phyloP scores from a whole-genome alignment of 2,329 filamentous ascomycete species.

The Clarireedia homoeocarpa region DNA sequence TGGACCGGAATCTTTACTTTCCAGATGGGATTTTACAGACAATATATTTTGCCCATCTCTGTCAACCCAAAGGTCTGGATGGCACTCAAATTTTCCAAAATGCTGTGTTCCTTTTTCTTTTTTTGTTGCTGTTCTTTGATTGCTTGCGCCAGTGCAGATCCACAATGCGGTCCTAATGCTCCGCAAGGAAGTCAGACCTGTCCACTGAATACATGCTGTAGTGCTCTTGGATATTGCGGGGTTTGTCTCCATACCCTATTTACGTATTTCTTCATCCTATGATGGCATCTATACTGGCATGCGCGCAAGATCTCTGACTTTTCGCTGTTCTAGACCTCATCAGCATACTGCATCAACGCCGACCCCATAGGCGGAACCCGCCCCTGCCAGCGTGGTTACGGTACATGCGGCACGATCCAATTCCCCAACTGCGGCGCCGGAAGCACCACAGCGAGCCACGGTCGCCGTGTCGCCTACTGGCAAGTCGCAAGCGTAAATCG shows the following conservation, averaged over 20 bases:
- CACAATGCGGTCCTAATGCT: conserved; percentile 6
- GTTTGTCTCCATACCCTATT: not conserved
- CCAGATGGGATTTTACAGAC: not conserved
- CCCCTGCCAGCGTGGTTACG: not conserved
- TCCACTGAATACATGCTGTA: conserved; percentile 7
- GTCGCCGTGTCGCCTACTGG: conserved; percentile 2
- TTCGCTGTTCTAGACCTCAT: not conserved
- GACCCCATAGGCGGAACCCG: not conserved
- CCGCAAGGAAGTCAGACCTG: conserved; percentile 1
- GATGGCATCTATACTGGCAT: too few relatives aligned
- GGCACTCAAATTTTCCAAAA: not conserved
- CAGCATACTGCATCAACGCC: conserved; percentile 7
- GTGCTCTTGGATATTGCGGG: conserved; percentile 6
- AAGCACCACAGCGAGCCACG: not conserved
- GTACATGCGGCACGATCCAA: not conserved
- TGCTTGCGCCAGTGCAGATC: not conserved
- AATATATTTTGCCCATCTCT: not conserved
- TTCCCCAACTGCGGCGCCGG: not conserved
- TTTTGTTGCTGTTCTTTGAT: not conserved
- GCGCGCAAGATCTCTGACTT: not conserved
- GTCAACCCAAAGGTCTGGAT: not conserved
- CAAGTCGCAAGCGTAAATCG: conserved; percentile 1
- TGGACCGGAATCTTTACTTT: conserved; percentile 2
- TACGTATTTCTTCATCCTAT: not conserved
- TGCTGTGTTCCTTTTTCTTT: not conserved